phyloP scores from a whole-genome alignment of 169 alveolate genomes.

The Plasmodium adleri region DNA sequence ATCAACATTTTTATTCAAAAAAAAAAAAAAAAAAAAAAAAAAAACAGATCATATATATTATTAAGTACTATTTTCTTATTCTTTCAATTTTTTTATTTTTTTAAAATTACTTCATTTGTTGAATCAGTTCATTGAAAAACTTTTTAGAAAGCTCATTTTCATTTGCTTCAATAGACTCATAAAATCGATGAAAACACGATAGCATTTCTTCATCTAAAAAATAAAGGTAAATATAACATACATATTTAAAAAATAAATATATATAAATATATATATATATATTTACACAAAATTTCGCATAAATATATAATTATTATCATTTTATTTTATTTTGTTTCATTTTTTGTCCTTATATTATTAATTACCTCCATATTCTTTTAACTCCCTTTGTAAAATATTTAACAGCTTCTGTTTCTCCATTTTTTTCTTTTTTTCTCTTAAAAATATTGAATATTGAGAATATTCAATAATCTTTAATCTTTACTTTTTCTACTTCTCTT shows the following conservation, averaged over 20 bases:
- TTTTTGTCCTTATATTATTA: constrained; percentile 1
- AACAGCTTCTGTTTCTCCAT: constrained; percentile 62
- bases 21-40: not conserved
- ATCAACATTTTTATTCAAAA: not conserved
- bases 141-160: constrained; percentile 34
- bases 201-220: constrained; percentile 67
- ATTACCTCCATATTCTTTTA: constrained; percentile 71
- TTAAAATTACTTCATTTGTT: constrained; percentile 41
- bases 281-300: too few species aligned
- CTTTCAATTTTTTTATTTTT: not conserved
- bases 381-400: constrained; percentile 54
- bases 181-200: constrained; percentile 42
- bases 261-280: not conserved
- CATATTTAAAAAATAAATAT: not conserved
- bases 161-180: constrained; percentile 46
- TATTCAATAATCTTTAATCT: not conserved
- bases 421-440: not conserved
- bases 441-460: not conserved
- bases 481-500: not conserved
- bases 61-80: too few species aligned
- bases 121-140: constrained; percentile 23
- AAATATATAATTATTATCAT: not conserved
- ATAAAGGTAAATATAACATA: not conserved
- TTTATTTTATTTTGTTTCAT: not conserved
- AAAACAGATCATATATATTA: not conserved